Percentiles rank a stretch among this genome's conserved stretches.
phyloP scores from a whole-genome alignment of 1,284 basidiomycete genomes.

The Boletellus dicymbophilus region DNA sequence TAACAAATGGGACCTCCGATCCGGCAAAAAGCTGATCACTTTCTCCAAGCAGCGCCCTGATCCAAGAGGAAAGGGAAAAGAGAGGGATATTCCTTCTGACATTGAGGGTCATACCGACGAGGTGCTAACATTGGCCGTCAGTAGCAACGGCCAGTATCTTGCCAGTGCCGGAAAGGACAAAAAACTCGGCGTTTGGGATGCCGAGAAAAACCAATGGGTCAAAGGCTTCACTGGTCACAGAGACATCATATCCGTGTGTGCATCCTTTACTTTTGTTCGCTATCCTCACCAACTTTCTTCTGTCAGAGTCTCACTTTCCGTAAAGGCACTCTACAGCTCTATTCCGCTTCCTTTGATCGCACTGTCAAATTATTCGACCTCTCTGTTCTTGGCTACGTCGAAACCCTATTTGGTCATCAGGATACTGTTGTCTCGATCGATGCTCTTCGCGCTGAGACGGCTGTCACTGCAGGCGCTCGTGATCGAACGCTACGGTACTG shows the following conservation, averaged over 20 bases:
- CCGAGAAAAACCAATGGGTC: constrained; percentile 70
- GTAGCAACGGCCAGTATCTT: constrained; percentile 82
- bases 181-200: constrained; percentile 84
- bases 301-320: constrained; percentile 77
- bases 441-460: constrained; percentile 81
- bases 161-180: constrained; percentile 88
- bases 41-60: constrained; percentile 59
- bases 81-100: constrained; percentile 42
- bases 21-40: constrained; percentile 57
- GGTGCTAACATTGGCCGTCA: constrained; percentile 81
- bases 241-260: constrained; percentile 80
- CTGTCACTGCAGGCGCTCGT: constrained; percentile 85
- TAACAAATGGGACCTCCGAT: constrained; percentile 75
- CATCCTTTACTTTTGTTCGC: not conserved
- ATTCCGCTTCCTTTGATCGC: constrained; percentile 88
- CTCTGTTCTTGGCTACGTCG: constrained; percentile 85
- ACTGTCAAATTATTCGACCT: constrained; percentile 82
- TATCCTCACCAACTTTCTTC: constrained; percentile 1
- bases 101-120: constrained; percentile 85
- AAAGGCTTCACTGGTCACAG: constrained; percentile 84
- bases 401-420: constrained; percentile 98
- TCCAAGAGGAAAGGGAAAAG: constrained; percentile 44
- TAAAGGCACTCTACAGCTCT: constrained; percentile 82
- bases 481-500: constrained; percentile 95
- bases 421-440: constrained; percentile 83